A percentile compares a stretch with the other conserved stretches of the same genome.
phyloP scores from a whole-genome alignment of 2,329 filamentous ascomycete species.

The Clonostachys byssicola region DNA sequence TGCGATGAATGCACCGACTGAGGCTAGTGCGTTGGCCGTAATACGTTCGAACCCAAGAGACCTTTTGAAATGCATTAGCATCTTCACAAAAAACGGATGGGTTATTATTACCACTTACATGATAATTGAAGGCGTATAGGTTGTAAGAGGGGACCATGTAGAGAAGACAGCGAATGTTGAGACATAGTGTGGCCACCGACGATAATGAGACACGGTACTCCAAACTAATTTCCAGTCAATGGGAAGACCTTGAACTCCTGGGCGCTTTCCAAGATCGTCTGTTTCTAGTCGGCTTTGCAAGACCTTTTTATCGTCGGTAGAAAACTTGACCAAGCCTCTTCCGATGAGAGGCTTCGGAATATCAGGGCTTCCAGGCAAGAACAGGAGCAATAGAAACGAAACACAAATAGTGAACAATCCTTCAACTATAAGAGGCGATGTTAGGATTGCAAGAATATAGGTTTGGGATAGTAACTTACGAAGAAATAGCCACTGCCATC shows the following conservation, averaged over 20 bases:
- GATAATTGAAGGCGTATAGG: constrained; percentile 43
- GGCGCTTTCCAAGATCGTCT: constrained; percentile 21
- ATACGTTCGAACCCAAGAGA: constrained; percentile 38
- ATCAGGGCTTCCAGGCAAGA: constrained; percentile 37
- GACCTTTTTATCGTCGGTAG: constrained; percentile 19
- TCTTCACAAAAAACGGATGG: constrained; percentile 19
- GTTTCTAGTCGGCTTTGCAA: constrained; percentile 25
- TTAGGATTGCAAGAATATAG: neutral
- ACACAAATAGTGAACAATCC: constrained; percentile 36
- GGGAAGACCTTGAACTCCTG: constrained; percentile 22
- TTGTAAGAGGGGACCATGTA: constrained; percentile 45
- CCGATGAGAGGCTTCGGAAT: constrained; percentile 29
- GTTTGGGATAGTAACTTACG: constrained; percentile 18
- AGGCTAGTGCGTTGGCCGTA: constrained; percentile 40
- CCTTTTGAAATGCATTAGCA: constrained; percentile 9
- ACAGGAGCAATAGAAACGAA: constrained; percentile 28
- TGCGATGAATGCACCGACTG: constrained; percentile 33
- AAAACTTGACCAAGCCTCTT: constrained; percentile 30
- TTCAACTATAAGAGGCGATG: constrained; percentile 27
- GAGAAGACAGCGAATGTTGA: constrained; percentile 45
- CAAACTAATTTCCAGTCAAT: constrained; percentile 33
- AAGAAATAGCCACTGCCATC: constrained; percentile 66
- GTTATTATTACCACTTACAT: constrained; percentile 14
- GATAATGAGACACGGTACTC: constrained; percentile 36
- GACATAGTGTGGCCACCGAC: constrained; percentile 42